Conservation (phyloP, 441 rosid genomes). For the Populus tomentosa region DNA sequence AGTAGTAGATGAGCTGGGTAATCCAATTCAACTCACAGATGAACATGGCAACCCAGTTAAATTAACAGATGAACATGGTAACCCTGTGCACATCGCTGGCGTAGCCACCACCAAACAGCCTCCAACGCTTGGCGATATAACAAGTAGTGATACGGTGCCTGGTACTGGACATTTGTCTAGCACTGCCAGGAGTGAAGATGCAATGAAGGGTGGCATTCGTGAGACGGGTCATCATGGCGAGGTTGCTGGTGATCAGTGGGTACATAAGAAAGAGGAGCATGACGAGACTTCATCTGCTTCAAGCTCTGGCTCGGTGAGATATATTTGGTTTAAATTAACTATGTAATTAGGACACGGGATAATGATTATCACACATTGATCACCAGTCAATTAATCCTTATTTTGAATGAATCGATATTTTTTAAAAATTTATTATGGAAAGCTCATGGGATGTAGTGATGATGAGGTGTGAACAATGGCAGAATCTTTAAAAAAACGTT, state of each 20-base stretch:
- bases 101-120: constrained; percentile 41
- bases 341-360: background rate
- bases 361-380: background rate
- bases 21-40: constrained; percentile 57
- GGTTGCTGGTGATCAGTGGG: constrained; percentile 6
- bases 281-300: constrained; percentile 45
- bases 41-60: constrained; percentile 58
- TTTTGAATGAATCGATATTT: background rate
- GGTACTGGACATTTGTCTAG: constrained; percentile 15
- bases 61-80: constrained; percentile 63
- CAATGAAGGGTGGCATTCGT: background rate
- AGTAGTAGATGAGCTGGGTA: constrained; percentile 62
- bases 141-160: background rate
- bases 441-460: background rate
- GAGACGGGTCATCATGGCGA: background rate
- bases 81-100: constrained; percentile 54
- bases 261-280: constrained; percentile 8
- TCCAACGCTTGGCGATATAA: background rate
- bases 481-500: background rate
- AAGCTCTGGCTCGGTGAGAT: constrained; percentile 58
- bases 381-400: background rate
- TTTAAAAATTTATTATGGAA: background rate
- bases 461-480: background rate
- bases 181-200: background rate
- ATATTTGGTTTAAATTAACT: no score